Percentiles rank a stretch among this genome's conserved stretches.
phyloP scores from a whole-genome alignment of 2,329 filamentous ascomycete species.

The Trichoderma aggressivum region DNA sequence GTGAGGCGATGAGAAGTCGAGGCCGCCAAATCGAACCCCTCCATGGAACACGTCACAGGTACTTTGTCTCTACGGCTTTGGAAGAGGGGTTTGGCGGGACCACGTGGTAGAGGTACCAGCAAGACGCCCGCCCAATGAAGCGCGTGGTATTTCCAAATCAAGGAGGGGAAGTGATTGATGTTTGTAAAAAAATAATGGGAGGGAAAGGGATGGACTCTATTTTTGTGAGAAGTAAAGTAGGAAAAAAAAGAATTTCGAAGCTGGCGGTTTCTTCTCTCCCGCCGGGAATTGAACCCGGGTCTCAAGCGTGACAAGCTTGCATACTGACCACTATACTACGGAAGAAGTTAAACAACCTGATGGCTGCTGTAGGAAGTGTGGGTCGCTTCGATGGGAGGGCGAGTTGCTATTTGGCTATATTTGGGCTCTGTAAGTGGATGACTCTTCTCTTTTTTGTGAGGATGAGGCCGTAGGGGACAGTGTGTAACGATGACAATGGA shows the following conservation, averaged over 20 bases:
- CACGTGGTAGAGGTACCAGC: constrained; percentile 4
- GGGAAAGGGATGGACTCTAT: neutral
- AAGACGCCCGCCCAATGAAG: neutral
- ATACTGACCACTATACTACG: constrained; percentile 27
- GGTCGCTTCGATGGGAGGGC: constrained; percentile 5
- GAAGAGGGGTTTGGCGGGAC: constrained; percentile 3
- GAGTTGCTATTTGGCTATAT: neutral
- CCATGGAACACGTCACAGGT: constrained; percentile 16
- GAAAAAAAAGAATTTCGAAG: constrained; percentile 6
- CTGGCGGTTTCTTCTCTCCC: constrained; percentile 22
- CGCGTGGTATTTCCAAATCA: neutral
- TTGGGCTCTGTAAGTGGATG: neutral
- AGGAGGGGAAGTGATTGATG: neutral
- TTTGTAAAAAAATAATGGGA: neutral
- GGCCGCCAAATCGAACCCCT: neutral
- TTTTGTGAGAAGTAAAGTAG: neutral
- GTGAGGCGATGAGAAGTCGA: constrained; percentile 22
- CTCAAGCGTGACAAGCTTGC: constrained; percentile 26
- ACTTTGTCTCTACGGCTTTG: neutral
- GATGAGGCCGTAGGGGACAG: neutral
- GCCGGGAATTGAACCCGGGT: constrained; percentile 27
- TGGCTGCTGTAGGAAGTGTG: constrained; percentile 11
- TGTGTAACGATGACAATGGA: neutral
- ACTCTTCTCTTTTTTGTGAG: neutral
- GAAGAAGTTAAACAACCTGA: constrained; percentile 15